Percentiles rank a stretch among this genome's conserved stretches.
Conservation (phyloP, 108 stramenopile genomes). For the Schizochytrium sp. region DNA sequence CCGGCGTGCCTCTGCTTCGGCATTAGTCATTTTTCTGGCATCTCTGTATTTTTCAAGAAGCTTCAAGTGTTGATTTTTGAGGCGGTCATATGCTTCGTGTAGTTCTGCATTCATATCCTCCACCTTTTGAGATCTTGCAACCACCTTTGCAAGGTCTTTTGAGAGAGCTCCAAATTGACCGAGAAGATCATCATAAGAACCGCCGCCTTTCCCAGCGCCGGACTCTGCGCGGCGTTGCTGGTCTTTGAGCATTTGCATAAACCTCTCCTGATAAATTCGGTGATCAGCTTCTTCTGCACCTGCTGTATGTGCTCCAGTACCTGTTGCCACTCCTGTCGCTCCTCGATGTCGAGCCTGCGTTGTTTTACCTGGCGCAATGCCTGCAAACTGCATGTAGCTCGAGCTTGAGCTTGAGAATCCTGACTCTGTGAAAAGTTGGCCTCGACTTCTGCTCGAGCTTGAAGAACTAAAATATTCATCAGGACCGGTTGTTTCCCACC, state of each 20-base stretch:
- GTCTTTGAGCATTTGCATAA: slow-evolving; percentile 30
- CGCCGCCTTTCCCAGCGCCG: not conserved
- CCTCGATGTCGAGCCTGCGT: not conserved
- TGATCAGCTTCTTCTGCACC: not conserved
- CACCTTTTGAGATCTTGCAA: slow-evolving; percentile 44
- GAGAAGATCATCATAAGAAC: slow-evolving; percentile 43
- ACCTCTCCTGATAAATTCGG: slow-evolving; percentile 2
- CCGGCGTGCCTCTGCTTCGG: slow-evolving; percentile 26
- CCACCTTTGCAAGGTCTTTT: not conserved
- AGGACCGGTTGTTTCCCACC: not conserved
- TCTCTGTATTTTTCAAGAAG: not conserved
- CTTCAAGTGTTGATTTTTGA: slow-evolving; percentile 51
- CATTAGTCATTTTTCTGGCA: slow-evolving; percentile 6
- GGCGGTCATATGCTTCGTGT: slow-evolving; percentile 1
- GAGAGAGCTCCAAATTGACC: slow-evolving; percentile 26
- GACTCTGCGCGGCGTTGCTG: not conserved
- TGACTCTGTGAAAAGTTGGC: slow-evolving; percentile 34
- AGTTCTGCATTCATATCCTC: slow-evolving; percentile 48
- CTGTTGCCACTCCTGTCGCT: not conserved
- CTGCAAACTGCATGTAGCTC: not conserved
- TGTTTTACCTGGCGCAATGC: not conserved
- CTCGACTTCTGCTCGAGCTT: slow-evolving; percentile 25
- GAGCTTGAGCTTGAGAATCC: slow-evolving; percentile 48
- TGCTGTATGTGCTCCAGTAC: not conserved
- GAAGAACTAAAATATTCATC: slow-evolving; percentile 29